Conservation (phyloP, 2,329 filamentous ascomycete genomes). For the Monilinia polystroma region DNA sequence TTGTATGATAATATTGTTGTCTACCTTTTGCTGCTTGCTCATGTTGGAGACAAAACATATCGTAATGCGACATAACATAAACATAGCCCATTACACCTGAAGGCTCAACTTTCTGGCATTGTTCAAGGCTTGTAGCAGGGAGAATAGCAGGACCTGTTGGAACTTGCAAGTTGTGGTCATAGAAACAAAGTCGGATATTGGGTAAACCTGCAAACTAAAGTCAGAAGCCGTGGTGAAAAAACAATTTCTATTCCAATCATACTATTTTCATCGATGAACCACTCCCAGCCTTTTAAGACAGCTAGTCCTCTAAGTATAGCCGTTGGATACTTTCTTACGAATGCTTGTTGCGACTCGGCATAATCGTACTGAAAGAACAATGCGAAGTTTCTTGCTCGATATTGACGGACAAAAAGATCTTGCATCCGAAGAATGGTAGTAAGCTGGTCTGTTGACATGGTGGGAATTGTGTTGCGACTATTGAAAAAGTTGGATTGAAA, state of each 20-base stretch:
- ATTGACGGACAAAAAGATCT: background rate
- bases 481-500: background rate
- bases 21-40: background rate
- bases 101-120: background rate
- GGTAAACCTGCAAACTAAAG: background rate
- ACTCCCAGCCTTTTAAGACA: constrained; percentile 8
- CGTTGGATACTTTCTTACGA: background rate
- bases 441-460: constrained; percentile 15
- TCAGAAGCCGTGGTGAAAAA: background rate
- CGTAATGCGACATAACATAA: constrained; percentile 4
- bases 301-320: background rate
- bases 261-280: constrained; percentile 15
- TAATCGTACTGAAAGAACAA: constrained; percentile 19
- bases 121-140: background rate
- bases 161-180: background rate
- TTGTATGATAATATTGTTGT: background rate
- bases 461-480: background rate
- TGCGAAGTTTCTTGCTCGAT: background rate
- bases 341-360: background rate
- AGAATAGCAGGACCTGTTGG: background rate
- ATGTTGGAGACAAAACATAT: background rate
- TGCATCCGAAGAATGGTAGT: background rate
- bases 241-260: background rate
- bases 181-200: constrained; percentile 3
- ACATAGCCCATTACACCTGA: background rate